phyloP scores from a whole-genome alignment of 1,139 yeast genomes.

The Meyerozyma sp. region DNA sequence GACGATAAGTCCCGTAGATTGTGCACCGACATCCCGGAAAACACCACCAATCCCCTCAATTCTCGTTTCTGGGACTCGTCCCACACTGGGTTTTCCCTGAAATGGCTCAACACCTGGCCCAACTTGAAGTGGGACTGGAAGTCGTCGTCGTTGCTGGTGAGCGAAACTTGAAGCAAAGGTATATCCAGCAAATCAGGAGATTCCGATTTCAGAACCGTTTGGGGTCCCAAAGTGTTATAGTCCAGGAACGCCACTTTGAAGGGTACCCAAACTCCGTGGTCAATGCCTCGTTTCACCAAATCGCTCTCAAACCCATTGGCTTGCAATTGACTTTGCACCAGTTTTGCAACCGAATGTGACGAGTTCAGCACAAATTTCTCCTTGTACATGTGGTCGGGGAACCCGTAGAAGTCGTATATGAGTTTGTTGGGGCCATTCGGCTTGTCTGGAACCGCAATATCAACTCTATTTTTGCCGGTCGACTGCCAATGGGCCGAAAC shows the following conservation, averaged over 20 bases:
- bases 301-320: conserved; percentile 39
- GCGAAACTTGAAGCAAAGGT: conserved; percentile 65
- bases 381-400: conserved; percentile 57
- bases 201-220: conserved; percentile 4
- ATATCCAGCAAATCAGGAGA: conserved; percentile 27
- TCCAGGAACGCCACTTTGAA: conserved; percentile 64
- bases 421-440: conserved; percentile 32
- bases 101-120: conserved; percentile 49
- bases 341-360: conserved; percentile 36
- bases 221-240: conserved; percentile 9
- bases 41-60: conserved; percentile 45
- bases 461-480: conserved; percentile 31
- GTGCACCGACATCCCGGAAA: conserved; percentile 80
- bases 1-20: conserved; percentile 50
- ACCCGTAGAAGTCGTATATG: conserved; percentile 71
- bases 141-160: conserved; percentile 42
- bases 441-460: conserved; percentile 41
- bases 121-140: conserved; percentile 47
- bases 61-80: conserved; percentile 20
- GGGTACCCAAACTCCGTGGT: conserved; percentile 84
- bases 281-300: conserved; percentile 55
- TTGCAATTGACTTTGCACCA: conserved; percentile 37
- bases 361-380: conserved; percentile 54
- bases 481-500: conserved; percentile 81
- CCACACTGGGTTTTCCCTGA: conserved; percentile 42